These are phyloP conservation scores for Collybiopsis luxurians DNA, from an alignment of 768 basidiomycete species.

Conservation along the genomic window DNA sequence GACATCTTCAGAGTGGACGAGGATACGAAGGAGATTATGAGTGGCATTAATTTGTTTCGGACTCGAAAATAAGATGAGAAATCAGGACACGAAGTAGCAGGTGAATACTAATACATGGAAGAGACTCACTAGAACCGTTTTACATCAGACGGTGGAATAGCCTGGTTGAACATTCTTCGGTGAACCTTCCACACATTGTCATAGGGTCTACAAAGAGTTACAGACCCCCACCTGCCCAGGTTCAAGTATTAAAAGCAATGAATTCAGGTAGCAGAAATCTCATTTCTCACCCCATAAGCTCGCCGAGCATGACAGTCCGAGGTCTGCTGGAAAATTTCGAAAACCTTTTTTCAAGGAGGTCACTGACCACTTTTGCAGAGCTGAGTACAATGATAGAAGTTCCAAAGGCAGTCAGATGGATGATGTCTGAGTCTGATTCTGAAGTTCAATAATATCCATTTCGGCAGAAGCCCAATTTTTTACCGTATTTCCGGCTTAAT, in stretches of 20 bases:
- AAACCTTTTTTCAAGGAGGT: slow-evolving; percentile 32
- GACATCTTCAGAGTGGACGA: not conserved
- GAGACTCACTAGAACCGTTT: not conserved
- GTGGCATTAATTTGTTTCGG: not conserved
- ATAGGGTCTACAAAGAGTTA: not conserved
- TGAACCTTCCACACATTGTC: not conserved
- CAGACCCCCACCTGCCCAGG: slow-evolving; percentile 1
- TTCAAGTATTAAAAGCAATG: no score
- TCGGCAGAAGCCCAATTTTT: not conserved
- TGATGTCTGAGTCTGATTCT: slow-evolving; percentile 20
- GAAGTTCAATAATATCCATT: not conserved
- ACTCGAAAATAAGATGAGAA: no score
- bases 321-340: slow-evolving; percentile 29
- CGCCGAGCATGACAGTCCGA: slow-evolving; percentile 9
- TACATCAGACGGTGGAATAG: not conserved
- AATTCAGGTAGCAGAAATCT: no score
- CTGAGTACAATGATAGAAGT: slow-evolving; percentile 28
- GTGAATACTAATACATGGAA: no score
- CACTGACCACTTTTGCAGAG: slow-evolving; percentile 27
- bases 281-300: slow-evolving; percentile 11
- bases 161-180: not conserved
- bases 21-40: not conserved
- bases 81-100: no score
- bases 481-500: slow-evolving; percentile 17
- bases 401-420: slow-evolving; percentile 21